Evolutionary conservation across 2,329 filamentous ascomycete genomes (phyloP).

Genomic region (Juglanconis oblonga): DNA sequence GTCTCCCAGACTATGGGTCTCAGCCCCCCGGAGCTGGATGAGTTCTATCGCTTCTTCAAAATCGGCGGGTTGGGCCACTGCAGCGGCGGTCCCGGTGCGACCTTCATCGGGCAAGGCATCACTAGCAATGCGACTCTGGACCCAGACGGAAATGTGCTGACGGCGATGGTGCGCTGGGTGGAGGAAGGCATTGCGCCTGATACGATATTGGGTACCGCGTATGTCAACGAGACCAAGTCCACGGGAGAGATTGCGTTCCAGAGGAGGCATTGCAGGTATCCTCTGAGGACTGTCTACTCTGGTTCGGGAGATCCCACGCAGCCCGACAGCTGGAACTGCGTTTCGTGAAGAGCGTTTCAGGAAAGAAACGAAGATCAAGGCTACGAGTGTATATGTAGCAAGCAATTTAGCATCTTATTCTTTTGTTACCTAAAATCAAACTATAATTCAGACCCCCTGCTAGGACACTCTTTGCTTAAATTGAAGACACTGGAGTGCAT

Average conservation of each 20-base stretch:
- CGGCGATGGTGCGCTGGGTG: conserved; percentile 45
- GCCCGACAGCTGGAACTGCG: conserved; percentile 29
- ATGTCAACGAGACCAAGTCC: conserved; percentile 24
- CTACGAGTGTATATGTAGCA: too few relatives aligned
- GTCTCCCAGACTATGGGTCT: conserved; percentile 41
- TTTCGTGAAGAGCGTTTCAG: neutral
- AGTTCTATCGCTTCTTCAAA: conserved; percentile 50
- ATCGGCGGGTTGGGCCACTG: conserved; percentile 53
- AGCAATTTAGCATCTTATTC: too few relatives aligned
- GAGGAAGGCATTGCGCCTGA: conserved; percentile 40
- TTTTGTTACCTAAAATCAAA: too few relatives aligned
- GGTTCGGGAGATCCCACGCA: conserved; percentile 26
- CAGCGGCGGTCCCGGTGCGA: conserved; percentile 40
- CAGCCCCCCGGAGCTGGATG: conserved; percentile 31
- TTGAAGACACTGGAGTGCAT: too few relatives aligned
- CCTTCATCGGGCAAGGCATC: conserved; percentile 26
- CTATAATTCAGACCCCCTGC: too few relatives aligned
- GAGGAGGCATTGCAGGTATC: conserved; percentile 34
- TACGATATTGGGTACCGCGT: conserved; percentile 33
- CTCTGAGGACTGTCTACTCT: conserved; percentile 29
- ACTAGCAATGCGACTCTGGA: conserved; percentile 26
- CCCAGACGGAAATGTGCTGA: conserved; percentile 40
- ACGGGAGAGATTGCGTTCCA: conserved; percentile 26
- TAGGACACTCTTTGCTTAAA: too few relatives aligned
- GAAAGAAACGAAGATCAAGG: neutral